Evolutionary conservation across 768 basidiomycete genomes (phyloP).

Genomic region (Lactarius indigo): DNA sequence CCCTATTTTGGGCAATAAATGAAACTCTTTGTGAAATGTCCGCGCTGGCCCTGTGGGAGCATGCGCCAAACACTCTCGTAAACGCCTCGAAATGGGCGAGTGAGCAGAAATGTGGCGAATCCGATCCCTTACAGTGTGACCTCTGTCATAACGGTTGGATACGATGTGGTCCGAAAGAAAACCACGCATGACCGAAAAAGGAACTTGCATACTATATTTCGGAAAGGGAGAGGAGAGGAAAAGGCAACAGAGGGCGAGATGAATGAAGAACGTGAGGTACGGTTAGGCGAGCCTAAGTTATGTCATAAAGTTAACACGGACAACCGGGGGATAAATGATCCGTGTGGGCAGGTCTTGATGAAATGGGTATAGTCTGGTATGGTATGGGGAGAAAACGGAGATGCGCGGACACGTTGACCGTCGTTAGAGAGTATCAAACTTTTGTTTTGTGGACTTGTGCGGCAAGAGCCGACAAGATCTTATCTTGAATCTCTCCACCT

Average conservation of each 20-base stretch:
- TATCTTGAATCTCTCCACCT: slow-evolving; percentile 17
- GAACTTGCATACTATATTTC: background rate
- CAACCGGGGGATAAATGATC: slow-evolving; percentile 23
- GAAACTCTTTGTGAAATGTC: slow-evolving; percentile 22
- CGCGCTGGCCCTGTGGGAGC: slow-evolving; percentile 21
- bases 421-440: slow-evolving; percentile 17
- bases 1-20: slow-evolving; percentile 24
- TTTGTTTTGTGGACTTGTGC: background rate
- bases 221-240: slow-evolving; percentile 4
- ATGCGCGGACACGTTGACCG: slow-evolving; percentile 23
- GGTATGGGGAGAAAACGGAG: slow-evolving; percentile 22
- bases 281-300: slow-evolving; percentile 25
- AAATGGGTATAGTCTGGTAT: slow-evolving; percentile 15
- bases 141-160: slow-evolving; percentile 19
- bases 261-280: slow-evolving; percentile 23
- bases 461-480: slow-evolving; percentile 22
- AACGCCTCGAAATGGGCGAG: slow-evolving; percentile 12
- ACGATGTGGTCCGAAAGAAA: slow-evolving; percentile 10
- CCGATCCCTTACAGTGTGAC: slow-evolving; percentile 17
- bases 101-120: slow-evolving; percentile 21
- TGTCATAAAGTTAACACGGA: slow-evolving; percentile 22
- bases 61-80: slow-evolving; percentile 23
- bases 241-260: slow-evolving; percentile 10
- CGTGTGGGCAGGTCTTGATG: slow-evolving; percentile 20
- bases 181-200: slow-evolving; percentile 1